phyloP scores from a whole-genome alignment of 1,284 basidiomycete genomes.

The Gomphus sp. region DNA sequence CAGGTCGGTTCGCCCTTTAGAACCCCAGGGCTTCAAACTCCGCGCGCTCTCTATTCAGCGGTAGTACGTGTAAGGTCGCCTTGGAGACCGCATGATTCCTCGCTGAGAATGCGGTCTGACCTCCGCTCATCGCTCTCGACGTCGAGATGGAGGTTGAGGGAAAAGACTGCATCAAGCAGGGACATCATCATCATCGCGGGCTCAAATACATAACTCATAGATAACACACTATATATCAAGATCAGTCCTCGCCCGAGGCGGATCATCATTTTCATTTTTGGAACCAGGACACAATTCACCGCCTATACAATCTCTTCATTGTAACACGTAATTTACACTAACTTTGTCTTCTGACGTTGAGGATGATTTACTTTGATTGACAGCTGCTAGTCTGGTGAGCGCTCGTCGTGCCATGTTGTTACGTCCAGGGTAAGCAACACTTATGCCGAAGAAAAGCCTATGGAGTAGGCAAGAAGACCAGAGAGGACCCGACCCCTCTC shows the following conservation, averaged over 20 bases:
- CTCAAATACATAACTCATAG: background rate
- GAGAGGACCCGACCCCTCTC: too few relatives aligned
- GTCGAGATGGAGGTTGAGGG: background rate
- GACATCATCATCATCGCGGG: background rate
- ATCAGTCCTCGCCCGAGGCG: conserved; percentile 1
- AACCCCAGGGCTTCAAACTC: conserved; percentile 10
- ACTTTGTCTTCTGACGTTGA: too few relatives aligned
- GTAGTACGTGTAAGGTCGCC: conserved; percentile 4
- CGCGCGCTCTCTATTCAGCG: conserved; percentile 9
- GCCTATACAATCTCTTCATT: too few relatives aligned
- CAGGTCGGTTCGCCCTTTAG: conserved; percentile 11
- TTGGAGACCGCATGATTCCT: conserved; percentile 5
- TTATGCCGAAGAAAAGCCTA: too few relatives aligned
- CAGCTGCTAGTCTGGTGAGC: too few relatives aligned
- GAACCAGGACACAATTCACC: background rate
- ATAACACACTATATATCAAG: background rate
- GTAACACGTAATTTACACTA: too few relatives aligned
- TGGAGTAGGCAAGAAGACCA: too few relatives aligned
- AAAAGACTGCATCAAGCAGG: background rate
- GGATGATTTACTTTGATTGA: too few relatives aligned
- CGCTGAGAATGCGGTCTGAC: background rate
- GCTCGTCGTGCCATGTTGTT: too few relatives aligned
- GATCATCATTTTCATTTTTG: background rate
- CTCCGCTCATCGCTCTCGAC: conserved; percentile 1
- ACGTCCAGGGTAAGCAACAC: too few relatives aligned